Evolutionary conservation across 495 filamentous ascomycete genomes (phyloP).

Genomic region (Podospora tetraspora): DNA sequence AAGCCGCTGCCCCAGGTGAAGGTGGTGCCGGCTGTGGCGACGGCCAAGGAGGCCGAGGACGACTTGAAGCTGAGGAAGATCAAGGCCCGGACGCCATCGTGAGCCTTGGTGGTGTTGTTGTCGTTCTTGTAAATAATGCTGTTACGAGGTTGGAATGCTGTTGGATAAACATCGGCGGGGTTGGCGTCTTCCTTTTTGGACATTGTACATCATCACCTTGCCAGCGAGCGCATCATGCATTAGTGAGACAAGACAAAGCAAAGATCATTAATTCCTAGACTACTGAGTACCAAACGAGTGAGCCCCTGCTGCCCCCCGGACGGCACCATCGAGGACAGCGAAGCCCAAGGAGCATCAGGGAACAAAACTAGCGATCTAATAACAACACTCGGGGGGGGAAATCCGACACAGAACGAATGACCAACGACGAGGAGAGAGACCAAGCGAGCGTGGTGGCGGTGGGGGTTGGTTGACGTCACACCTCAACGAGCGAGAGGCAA

Average conservation of each 20-base stretch:
- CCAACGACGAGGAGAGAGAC: neutral
- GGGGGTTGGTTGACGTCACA: neutral
- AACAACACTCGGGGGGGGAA: neutral
- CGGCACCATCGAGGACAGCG: neutral
- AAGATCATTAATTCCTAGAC: neutral
- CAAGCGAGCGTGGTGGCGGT: neutral
- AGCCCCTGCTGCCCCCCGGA: neutral
- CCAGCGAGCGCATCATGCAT: neutral
- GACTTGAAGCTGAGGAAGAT: neutral
- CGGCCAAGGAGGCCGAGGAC: neutral
- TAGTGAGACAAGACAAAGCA: neutral
- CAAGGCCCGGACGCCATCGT: neutral
- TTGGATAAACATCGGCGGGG: neutral
- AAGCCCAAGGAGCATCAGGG: neutral
- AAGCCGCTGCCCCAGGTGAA: neutral
- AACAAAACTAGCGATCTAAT: neutral
- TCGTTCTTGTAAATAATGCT: neutral
- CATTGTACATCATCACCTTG: neutral
- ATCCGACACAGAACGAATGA: neutral
- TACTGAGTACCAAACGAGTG: neutral
- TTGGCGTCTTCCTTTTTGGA: neutral
- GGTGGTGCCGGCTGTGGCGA: neutral
- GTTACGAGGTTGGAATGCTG: neutral
- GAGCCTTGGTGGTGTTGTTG: neutral
- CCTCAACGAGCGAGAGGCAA: neutral